Base-by-base conservation (phyloP, 108 stramenopile species). In the Cyclostephanos invisitatus region DNA sequence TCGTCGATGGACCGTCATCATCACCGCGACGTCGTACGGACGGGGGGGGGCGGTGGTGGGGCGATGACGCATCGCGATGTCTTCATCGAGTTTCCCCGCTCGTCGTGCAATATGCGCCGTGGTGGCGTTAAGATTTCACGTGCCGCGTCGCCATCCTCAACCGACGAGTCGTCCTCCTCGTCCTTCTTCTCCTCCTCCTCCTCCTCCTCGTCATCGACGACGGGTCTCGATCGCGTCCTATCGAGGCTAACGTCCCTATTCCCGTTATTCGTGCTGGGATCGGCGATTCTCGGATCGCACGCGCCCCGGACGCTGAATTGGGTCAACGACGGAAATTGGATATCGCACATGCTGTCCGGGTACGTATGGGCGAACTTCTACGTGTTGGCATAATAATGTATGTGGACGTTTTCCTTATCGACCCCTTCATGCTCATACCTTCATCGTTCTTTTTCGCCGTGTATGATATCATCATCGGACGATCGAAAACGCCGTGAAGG, bases 241-340 rank as follows among this genome's bases (percentile, higher is more conserved):
- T 83, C 89, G 1, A 67, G 63, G 47, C 73, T 88, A 28, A 96
- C 95, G 28, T 89, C 88, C 1, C 80, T 81, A n/a, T 96, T 96
- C 81, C 95, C 95, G 44, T 80, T 93, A 54, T 96, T 90, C 60
- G 91, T 96, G 17, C 54, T 96, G 46, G 81, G 79, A 29, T 82
- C 88, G 5, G 87, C 91, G n/a, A 81, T 89, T 15, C 62, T 90
- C 8, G 91, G 82, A 11, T 62, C 85, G 21, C 64, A 56, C 17
- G 17, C 47, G 11, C 91, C 94, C 6, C 64, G 76, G 4, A 62
- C 84, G 11, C 73, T 96, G 44, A 56, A 80, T 58, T 96, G 95
- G 92, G 89, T 91, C 63, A 91, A 91, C 71, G 68, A 74, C 2
- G 90, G 88, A 15, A 72, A 87, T 62, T 55, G 82, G 64, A 90